Conservation (phyloP, 768 basidiomycete genomes). For the Mycena galopus region DNA sequence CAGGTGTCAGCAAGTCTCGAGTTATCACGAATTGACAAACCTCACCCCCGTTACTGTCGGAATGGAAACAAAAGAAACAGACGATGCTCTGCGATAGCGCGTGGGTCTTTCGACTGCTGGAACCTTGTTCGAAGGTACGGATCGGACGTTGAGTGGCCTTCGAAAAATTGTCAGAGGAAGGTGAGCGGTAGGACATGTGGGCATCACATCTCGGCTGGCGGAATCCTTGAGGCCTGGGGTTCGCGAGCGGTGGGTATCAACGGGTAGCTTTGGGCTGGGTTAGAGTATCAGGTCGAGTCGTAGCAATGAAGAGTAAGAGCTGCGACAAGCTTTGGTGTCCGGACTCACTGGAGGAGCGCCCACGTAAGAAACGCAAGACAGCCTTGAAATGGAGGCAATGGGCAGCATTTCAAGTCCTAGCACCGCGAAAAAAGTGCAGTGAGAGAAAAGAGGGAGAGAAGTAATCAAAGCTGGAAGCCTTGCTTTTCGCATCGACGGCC, state of each 20-base stretch:
- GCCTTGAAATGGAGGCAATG: conserved; percentile 22
- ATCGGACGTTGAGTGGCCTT: background rate
- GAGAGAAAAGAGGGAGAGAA: conserved; percentile 16
- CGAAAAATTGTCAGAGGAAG: background rate
- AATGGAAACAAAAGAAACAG: conserved; percentile 31
- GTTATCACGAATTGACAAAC: background rate
- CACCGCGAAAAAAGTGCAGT: background rate
- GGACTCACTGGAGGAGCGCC: conserved; percentile 20
- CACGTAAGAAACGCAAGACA: conserved; percentile 22
- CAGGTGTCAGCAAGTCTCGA: background rate
- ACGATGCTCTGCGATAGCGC: conserved; percentile 30
- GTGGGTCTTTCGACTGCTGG: conserved; percentile 29
- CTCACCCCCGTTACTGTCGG: conserved; percentile 12
- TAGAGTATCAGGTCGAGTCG: background rate
- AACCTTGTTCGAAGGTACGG: conserved; percentile 10
- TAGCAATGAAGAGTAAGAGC: background rate
- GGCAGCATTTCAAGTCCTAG: conserved; percentile 7
- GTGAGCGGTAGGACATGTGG: background rate
- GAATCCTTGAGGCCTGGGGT: conserved; percentile 6
- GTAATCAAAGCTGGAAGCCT: conserved; percentile 24
- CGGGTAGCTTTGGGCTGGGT: conserved; percentile 1
- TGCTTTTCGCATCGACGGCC: conserved; percentile 29
- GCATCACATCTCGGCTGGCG: conserved; percentile 15
- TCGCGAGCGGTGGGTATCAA: background rate
- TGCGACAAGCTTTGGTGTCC: too few relatives aligned